These are phyloP conservation scores for Dendrobium chrysotoxum DNA, from an alignment of 106 monocot genomes.

Conservation along the genomic window DNA sequence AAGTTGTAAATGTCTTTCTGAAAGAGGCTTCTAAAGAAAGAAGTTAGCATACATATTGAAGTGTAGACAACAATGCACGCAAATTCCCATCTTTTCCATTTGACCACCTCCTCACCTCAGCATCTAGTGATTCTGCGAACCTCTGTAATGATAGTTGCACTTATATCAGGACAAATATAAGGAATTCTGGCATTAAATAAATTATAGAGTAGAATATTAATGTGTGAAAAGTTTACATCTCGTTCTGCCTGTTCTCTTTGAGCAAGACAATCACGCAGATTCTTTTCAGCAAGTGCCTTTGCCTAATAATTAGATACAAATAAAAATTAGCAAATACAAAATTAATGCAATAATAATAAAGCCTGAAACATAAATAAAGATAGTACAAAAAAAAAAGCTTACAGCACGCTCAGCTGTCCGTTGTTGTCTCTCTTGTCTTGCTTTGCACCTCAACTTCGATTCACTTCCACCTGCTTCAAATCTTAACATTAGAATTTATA, in stretches of 20 bases:
- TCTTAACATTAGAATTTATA: slow-evolving; percentile 8
- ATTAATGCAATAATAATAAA: background rate
- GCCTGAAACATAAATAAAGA: background rate
- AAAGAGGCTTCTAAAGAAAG: background rate
- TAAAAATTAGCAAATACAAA: background rate
- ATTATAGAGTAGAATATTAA: background rate
- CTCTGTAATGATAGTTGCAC: slow-evolving; percentile 36
- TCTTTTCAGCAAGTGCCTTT: slow-evolving; percentile 88
- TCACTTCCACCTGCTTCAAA: slow-evolving; percentile 40
- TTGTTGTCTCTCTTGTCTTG: slow-evolving; percentile 71
- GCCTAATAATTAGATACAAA: slow-evolving; percentile 29
- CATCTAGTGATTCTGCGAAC: slow-evolving; percentile 67
- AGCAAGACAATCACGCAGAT: slow-evolving; percentile 60
- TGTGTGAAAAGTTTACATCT: slow-evolving; percentile 40
- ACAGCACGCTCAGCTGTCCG: slow-evolving; percentile 76
- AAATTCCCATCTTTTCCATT: slow-evolving; percentile 86
- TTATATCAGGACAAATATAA: background rate
- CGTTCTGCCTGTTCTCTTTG: slow-evolving; percentile 85
- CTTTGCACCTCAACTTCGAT: slow-evolving; percentile 63
- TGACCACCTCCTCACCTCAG: slow-evolving; percentile 78
- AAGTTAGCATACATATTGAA: slow-evolving; percentile 66
- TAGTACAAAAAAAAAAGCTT: slow-evolving; percentile 8
- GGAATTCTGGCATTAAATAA: background rate
- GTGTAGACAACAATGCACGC: slow-evolving; percentile 75
- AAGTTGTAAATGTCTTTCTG: background rate